phyloP scores from a whole-genome alignment of 2,329 filamentous ascomycete genomes.

The Cadophora luteo-olivacea region DNA sequence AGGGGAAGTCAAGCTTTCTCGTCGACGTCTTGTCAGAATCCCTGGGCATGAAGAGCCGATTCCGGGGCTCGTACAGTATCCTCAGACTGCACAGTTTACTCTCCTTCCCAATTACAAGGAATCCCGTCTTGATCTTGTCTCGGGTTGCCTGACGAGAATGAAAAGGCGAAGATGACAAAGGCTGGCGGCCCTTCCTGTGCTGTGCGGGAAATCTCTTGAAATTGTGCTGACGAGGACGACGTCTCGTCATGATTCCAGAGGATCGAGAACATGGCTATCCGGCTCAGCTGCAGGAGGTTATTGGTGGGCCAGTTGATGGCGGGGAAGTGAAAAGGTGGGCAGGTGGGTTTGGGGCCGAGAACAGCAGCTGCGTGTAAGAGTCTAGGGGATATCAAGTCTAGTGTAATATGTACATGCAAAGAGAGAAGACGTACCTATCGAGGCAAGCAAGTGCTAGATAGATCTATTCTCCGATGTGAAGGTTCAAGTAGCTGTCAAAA shows the following conservation, averaged over 20 bases:
- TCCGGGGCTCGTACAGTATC: neutral
- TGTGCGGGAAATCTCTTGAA: neutral
- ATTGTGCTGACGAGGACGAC: neutral
- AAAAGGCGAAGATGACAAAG: neutral
- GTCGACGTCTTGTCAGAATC: neutral
- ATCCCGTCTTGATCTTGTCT: neutral
- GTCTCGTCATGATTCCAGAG: neutral
- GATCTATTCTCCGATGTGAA: neutral
- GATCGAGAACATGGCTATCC: neutral
- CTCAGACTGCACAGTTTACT: neutral
- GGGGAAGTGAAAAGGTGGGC: neutral
- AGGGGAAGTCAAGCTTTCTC: neutral
- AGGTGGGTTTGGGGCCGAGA: neutral
- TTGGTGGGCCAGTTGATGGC: neutral
- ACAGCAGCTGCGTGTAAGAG: neutral
- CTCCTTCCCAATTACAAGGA: neutral
- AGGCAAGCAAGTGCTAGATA: neutral
- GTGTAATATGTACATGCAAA: neutral
- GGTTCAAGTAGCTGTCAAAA: neutral
- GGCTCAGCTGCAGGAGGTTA: neutral
- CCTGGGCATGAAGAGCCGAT: neutral
- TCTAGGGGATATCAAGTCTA: neutral
- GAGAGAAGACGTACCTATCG: neutral
- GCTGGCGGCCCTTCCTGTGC: too few species aligned
- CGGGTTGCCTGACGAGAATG: neutral